Evolutionary conservation across 2,329 filamentous ascomycete genomes (phyloP).

Genomic region (Dactylellina leptospora): DNA sequence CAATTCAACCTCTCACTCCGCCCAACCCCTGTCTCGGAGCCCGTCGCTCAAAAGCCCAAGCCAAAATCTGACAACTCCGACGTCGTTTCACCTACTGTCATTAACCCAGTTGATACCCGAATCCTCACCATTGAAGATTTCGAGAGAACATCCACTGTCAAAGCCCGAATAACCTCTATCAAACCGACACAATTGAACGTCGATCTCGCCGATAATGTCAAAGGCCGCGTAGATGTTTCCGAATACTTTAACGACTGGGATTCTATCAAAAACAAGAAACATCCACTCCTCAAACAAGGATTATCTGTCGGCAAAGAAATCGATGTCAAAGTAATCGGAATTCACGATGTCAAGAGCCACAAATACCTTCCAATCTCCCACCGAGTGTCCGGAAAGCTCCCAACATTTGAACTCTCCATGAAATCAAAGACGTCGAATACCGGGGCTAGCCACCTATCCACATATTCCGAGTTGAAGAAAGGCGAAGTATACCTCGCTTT

Average conservation of each 20-base stretch:
- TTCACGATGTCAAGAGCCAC: conserved; percentile 89
- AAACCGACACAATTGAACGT: conserved; percentile 95
- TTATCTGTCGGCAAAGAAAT: conserved; percentile 75
- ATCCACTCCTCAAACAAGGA: conserved; percentile 70
- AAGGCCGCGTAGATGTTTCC: conserved; percentile 91
- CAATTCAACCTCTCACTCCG: conserved; percentile 74
- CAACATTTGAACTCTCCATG: conserved; percentile 84
- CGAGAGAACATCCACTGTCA: conserved; percentile 74
- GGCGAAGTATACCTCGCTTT: conserved; percentile 81
- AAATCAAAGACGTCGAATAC: conserved; percentile 70
- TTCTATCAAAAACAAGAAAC: conserved; percentile 81
- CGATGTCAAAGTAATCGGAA: conserved; percentile 79
- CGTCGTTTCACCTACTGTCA: conserved; percentile 61
- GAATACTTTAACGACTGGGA: conserved; percentile 90
- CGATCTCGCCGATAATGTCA: conserved; percentile 82
- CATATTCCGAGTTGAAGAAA: conserved; percentile 75
- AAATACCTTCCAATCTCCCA: conserved; percentile 92
- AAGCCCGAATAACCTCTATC: conserved; percentile 80
- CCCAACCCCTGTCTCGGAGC: conserved; percentile 64
- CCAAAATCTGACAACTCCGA: conserved; percentile 59
- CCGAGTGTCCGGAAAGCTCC: conserved; percentile 72
- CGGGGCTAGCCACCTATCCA: conserved; percentile 71
- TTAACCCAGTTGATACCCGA: conserved; percentile 72
- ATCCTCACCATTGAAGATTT: conserved; percentile 76
- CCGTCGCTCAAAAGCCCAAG: conserved; percentile 61